Conservation (phyloP, 768 basidiomycete genomes). For the Phallus indusiatus region DNA sequence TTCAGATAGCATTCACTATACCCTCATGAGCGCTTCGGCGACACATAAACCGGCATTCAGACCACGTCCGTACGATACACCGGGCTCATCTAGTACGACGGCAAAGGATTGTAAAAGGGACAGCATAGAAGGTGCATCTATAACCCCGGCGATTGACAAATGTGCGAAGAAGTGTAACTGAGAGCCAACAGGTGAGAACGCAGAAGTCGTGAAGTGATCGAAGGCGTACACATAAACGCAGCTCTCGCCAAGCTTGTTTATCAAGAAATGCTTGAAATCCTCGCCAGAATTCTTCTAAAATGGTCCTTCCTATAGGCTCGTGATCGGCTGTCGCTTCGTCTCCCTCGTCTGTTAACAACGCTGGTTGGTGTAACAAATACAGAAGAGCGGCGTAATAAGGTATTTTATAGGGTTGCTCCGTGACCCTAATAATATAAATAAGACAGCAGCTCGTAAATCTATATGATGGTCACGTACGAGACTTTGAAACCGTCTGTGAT, state of each 20-base stretch:
- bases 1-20: constrained; percentile 15
- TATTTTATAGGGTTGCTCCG: constrained; percentile 91
- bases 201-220: constrained; percentile 7
- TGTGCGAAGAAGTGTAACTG: constrained; percentile 94
- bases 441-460: not conserved
- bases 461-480: constrained; percentile 35
- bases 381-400: constrained; percentile 81
- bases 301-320: constrained; percentile 52
- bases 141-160: constrained; percentile 62
- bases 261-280: constrained; percentile 85
- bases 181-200: not conserved
- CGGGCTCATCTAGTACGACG: constrained; percentile 82
- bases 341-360: constrained; percentile 28
- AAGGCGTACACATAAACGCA: constrained; percentile 69
- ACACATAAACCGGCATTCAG: constrained; percentile 75
- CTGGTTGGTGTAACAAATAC: constrained; percentile 39
- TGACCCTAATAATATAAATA: constrained; percentile 48
- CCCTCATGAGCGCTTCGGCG: constrained; percentile 71
- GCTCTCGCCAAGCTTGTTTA: constrained; percentile 84
- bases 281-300: constrained; percentile 85
- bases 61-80: constrained; percentile 76
- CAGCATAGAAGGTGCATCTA: constrained; percentile 71
- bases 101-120: constrained; percentile 77
- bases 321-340: constrained; percentile 23
- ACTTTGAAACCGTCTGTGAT: constrained; percentile 69